Conservation (phyloP, 192 early-diverging fungal genomes). For the Phlyctochytrium planicorne region DNA sequence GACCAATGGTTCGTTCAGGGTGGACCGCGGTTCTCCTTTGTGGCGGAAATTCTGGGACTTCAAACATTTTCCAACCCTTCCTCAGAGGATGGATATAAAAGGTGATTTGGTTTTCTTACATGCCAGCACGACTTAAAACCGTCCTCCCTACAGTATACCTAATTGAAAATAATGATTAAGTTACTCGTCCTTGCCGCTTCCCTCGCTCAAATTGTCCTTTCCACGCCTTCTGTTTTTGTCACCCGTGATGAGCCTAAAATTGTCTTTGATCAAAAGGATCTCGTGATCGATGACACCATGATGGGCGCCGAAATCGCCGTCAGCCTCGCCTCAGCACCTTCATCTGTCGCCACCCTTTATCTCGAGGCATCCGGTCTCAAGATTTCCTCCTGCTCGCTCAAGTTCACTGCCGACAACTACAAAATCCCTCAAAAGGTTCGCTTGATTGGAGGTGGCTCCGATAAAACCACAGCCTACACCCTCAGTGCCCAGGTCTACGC, state of each 20-base stretch:
- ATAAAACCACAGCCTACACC: background rate
- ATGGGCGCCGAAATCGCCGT: background rate
- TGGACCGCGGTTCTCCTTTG: too few relatives aligned
- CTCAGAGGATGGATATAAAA: too few relatives aligned
- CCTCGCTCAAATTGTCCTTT: background rate
- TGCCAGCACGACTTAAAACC: too few relatives aligned
- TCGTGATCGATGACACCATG: background rate
- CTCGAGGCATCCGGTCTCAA: background rate
- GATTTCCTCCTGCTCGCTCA: background rate
- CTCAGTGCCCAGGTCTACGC: background rate
- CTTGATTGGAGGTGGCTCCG: background rate
- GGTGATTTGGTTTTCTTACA: too few relatives aligned
- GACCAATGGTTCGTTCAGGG: too few relatives aligned
- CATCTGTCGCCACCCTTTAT: background rate
- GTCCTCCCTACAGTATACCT: too few relatives aligned
- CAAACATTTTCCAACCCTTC: too few relatives aligned
- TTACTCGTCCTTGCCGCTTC: background rate
- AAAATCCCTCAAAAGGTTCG: background rate
- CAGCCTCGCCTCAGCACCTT: background rate
- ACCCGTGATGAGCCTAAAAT: background rate
- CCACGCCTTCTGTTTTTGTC: background rate
- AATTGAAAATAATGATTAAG: background rate
- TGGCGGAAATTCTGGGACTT: too few relatives aligned
- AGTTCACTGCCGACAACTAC: background rate
- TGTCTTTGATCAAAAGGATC: background rate